These are phyloP conservation scores for Sarcomyxa edulis DNA, from an alignment of 768 basidiomycete genomes.

Conservation along the genomic window DNA sequence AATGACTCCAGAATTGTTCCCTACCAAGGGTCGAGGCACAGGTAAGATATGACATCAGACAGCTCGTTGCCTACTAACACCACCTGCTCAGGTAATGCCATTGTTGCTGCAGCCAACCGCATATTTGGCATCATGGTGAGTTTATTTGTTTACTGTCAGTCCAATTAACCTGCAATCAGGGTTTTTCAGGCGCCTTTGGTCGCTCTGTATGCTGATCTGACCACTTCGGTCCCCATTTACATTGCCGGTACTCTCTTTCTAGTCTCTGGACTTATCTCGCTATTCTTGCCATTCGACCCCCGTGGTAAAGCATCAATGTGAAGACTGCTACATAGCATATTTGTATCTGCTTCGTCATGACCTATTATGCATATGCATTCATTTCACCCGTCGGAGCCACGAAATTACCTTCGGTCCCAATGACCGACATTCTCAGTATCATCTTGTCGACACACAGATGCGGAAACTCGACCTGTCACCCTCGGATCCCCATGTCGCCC, in stretches of 20 bases:
- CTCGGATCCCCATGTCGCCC: too few relatives aligned
- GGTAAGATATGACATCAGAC: too few relatives aligned
- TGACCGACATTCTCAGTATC: too few relatives aligned
- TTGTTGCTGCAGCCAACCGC: slow-evolving; percentile 48
- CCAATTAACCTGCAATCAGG: neutral
- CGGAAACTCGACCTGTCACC: too few relatives aligned
- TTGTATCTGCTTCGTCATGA: neutral
- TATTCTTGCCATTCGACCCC: slow-evolving; percentile 53
- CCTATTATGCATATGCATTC: too few relatives aligned
- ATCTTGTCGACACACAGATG: too few relatives aligned
- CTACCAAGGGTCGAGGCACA: slow-evolving; percentile 49
- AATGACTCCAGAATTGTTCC: slow-evolving; percentile 46
- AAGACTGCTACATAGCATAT: neutral
- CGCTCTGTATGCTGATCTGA: slow-evolving; percentile 41
- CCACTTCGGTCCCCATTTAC: slow-evolving; percentile 49
- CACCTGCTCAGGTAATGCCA: too few relatives aligned
- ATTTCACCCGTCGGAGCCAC: too few relatives aligned
- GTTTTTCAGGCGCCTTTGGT: slow-evolving; percentile 40
- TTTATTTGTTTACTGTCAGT: slow-evolving; percentile 3
- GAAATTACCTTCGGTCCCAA: too few relatives aligned
- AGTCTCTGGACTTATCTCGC: slow-evolving; percentile 38
- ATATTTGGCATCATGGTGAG: slow-evolving; percentile 56
- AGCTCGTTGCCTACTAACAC: too few relatives aligned
- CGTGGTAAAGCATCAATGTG: slow-evolving; percentile 49
- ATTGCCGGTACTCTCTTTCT: slow-evolving; percentile 50